These are phyloP conservation scores for Colletotrichum viniferum DNA, from an alignment of 2,329 filamentous ascomycete genomes.

Conservation along the genomic window DNA sequence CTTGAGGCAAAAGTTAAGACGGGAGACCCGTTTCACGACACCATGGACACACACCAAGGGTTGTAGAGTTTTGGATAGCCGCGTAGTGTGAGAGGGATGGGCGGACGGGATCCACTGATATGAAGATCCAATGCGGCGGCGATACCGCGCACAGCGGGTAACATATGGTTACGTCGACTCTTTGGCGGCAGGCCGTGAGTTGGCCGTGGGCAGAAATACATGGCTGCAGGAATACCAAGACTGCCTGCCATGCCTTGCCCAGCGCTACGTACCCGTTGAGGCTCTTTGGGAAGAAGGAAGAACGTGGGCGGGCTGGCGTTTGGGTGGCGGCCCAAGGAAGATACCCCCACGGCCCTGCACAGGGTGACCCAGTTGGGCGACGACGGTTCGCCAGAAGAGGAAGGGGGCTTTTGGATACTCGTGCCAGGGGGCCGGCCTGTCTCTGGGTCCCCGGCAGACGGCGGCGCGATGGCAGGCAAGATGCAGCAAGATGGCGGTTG, in stretches of 20 bases:
- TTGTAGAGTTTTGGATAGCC: background rate
- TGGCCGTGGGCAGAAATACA: background rate
- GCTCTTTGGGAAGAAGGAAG: conserved; percentile 2
- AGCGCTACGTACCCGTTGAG: conserved; percentile 1
- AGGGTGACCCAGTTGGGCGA: conserved; percentile 15
- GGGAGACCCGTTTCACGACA: background rate
- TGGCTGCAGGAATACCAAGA: background rate
- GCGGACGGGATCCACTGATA: background rate
- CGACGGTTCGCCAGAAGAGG: conserved; percentile 11
- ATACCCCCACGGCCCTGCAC: conserved; percentile 8
- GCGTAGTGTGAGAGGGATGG: background rate
- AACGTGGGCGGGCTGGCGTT: conserved; percentile 6
- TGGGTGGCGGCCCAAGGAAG: conserved; percentile 6
- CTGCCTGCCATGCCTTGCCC: background rate
- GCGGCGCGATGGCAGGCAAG: conserved; percentile 29
- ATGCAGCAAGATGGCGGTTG: conserved; percentile 30
- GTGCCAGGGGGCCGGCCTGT: background rate
- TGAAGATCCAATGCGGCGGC: background rate
- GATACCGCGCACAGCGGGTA: background rate
- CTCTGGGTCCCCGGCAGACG: conserved; percentile 24
- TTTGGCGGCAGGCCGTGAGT: background rate
- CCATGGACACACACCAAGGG: background rate
- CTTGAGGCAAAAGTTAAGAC: conserved; percentile 3
- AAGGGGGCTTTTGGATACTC: background rate
- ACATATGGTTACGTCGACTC: background rate